Base-by-base conservation (phyloP, 1,284 basidiomycete species). In the Apiotrichum gracile region DNA sequence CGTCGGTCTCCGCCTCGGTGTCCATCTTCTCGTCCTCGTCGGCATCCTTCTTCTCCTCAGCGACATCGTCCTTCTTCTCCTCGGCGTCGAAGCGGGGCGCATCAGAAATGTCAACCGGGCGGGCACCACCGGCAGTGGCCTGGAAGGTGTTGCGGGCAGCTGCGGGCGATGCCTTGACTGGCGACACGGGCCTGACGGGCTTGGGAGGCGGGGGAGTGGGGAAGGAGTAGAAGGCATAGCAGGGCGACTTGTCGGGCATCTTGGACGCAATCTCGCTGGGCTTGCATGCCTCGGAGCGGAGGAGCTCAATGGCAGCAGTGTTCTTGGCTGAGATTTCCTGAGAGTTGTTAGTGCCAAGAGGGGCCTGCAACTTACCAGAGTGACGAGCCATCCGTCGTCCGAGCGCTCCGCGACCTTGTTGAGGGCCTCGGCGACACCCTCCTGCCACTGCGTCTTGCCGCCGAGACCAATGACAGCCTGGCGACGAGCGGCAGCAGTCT, bases 161-260 rank as follows among this genome's bases (percentile, higher is more conserved):
- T 5, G 55, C 31, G 2, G 59, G 51, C 7, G 55, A 42, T 1
- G 50, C 41, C n/a, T 57, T 38, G 8, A 54, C 37, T 29, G 55
- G 47, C 39, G 39, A 42, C 12, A 31, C 51, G 21, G 57, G 56
- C 9, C 21, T 43, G 19, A 27, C 47, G 2, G 51, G 39, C 55
- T 63, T 63, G n/a, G 60, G 54, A 5, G 66, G 64, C 1, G 63
- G 57, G 13, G 78, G 74, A 61, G 63, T 83, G 77, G 52, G 82
- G 78, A 84, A 89, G 2, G 84, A 83, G 64, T 87, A 87, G 68
- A 92, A 81, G 9, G 83, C 83, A 69, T 83, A 91, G 42, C 61
- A 65, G 5, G 74, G 74, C 41, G 70, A 66, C 58, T 70, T 74
- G 22, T 61, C 47, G 1, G 74, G 72, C 2, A 76, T 52, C 54